phyloP scores from a whole-genome alignment of 1,284 basidiomycete species.

The Pholiota adiposa region DNA sequence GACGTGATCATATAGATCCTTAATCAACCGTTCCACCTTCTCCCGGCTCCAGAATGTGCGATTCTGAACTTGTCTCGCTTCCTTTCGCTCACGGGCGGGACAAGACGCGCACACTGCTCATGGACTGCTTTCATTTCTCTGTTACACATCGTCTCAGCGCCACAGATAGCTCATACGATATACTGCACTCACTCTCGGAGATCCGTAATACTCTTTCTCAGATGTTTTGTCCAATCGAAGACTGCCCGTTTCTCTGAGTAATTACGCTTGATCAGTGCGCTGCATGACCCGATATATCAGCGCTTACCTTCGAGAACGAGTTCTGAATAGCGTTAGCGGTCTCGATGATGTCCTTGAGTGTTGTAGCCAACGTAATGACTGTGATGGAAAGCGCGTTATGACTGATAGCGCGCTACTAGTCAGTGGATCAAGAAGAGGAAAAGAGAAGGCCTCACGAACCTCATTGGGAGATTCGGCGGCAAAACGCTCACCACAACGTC shows the following conservation, averaged over 20 bases:
- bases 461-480: background rate
- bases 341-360: constrained; percentile 5
- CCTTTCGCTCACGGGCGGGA: background rate
- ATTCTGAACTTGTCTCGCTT: background rate
- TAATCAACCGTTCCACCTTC: too few species aligned
- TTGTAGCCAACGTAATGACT: constrained; percentile 1
- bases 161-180: background rate
- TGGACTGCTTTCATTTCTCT: background rate
- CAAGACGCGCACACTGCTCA: background rate
- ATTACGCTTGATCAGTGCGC: background rate
- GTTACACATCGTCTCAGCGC: background rate
- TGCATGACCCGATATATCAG: background rate
- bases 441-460: too few species aligned
- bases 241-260: too few species aligned
- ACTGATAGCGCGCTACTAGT: too few species aligned
- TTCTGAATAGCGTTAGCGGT: background rate
- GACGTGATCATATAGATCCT: background rate
- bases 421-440: background rate
- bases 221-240: background rate
- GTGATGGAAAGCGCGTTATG: constrained; percentile 4
- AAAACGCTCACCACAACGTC: background rate
- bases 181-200: background rate
- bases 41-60: too few species aligned
- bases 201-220: background rate
- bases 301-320: constrained; percentile 3